These are phyloP conservation scores for Vitis hybrid DNA, from an alignment of 177 flowering plant species.

Conservation along the genomic window DNA sequence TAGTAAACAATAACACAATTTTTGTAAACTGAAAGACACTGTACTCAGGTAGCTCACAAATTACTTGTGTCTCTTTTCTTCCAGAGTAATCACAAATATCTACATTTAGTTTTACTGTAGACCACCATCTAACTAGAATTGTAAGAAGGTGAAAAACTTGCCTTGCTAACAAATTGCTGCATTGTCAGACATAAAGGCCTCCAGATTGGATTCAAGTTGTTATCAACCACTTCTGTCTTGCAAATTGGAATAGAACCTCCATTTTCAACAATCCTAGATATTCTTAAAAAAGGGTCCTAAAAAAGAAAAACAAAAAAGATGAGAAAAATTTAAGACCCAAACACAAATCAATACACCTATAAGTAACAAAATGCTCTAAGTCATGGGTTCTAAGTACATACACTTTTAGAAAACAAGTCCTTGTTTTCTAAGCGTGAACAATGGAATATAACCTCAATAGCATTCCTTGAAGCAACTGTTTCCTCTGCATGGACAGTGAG, in stretches of 20 bases:
- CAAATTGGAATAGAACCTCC: slow-evolving; percentile 66
- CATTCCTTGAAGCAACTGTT: slow-evolving; percentile 51
- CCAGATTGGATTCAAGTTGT: slow-evolving; percentile 75
- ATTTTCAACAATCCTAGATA: slow-evolving; percentile 63
- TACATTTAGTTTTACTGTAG: too few relatives aligned
- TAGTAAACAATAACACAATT: too few relatives aligned
- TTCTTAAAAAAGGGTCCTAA: slow-evolving; percentile 83
- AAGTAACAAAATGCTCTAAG: not conserved
- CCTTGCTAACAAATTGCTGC: slow-evolving; percentile 77
- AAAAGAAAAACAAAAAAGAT: slow-evolving; percentile 5
- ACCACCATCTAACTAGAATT: not conserved
- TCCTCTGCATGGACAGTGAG: slow-evolving; percentile 78
- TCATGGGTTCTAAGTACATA: slow-evolving; percentile 26
- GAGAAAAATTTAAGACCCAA: not conserved
- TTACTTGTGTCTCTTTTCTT: not conserved
- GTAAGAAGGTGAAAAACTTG: slow-evolving; percentile 15
- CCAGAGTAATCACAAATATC: too few relatives aligned
- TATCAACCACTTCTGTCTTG: slow-evolving; percentile 73
- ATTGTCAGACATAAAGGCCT: slow-evolving; percentile 54
- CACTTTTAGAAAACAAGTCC: slow-evolving; percentile 73
- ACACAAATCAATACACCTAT: not conserved
- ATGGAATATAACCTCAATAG: slow-evolving; percentile 52
- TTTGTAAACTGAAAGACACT: not conserved
- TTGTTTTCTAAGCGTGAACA: slow-evolving; percentile 59
- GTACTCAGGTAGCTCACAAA: not conserved